Evolutionary conservation across 2,329 filamentous ascomycete species (phyloP).

Genomic region (Plectosphaerella cucumerina): DNA sequence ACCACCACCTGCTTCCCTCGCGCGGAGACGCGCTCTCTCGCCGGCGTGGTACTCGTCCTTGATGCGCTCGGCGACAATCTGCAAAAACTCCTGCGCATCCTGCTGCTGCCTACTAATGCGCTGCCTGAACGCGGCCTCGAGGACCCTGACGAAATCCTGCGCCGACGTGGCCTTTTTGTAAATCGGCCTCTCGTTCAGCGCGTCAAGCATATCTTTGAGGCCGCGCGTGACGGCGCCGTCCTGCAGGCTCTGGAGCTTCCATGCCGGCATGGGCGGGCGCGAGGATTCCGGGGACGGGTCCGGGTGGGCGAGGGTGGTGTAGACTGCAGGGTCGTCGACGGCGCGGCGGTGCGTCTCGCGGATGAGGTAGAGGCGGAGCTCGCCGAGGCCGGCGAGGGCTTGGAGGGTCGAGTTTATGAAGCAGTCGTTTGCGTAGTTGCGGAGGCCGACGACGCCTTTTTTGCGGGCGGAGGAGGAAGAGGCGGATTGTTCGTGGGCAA

Average conservation of each 20-base stretch:
- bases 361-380: constrained; percentile 88
- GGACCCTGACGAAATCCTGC: constrained; percentile 72
- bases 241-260: constrained; percentile 67
- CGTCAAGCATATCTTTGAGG: constrained; percentile 88
- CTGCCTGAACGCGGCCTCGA: constrained; percentile 84
- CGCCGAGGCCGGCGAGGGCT: constrained; percentile 82
- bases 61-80: constrained; percentile 86
- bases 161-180: constrained; percentile 92
- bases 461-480: constrained; percentile 66
- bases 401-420: constrained; percentile 97
- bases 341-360: constrained; percentile 81
- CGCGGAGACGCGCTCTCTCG: constrained; percentile 62
- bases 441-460: constrained; percentile 82
- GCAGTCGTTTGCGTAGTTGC: constrained; percentile 91
- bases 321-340: constrained; percentile 74
- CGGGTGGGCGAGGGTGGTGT: constrained; percentile 57
- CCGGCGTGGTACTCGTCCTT: constrained; percentile 94
- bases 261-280: constrained; percentile 38
- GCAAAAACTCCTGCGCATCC: constrained; percentile 95
- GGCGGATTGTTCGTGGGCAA: constrained; percentile 82
- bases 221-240: constrained; percentile 79
- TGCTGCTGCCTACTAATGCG: constrained; percentile 93
- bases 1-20: constrained; percentile 25
- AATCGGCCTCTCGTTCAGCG: constrained; percentile 87
- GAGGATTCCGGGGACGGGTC: constrained; percentile 21